phyloP scores from a whole-genome alignment of 345 rosid genomes.

The Rhodamnia rubescens region DNA sequence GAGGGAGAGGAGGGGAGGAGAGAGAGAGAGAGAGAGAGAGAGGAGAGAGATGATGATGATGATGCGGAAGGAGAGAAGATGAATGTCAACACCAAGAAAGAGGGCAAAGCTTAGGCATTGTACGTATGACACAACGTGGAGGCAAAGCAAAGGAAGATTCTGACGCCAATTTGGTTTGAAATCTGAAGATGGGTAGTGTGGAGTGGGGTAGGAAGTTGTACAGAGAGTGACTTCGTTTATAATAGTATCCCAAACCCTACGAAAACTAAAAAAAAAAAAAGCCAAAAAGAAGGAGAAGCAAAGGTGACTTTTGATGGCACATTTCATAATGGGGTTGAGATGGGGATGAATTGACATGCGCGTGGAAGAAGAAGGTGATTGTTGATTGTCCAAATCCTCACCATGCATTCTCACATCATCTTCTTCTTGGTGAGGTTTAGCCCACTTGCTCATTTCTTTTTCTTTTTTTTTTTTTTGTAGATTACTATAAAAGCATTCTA shows the following conservation, averaged over 20 bases:
- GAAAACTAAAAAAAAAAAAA: background rate
- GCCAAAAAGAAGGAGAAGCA: background rate
- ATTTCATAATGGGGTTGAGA: background rate
- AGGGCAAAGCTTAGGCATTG: background rate
- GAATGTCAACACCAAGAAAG: background rate
- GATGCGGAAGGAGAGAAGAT: background rate
- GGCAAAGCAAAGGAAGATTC: slow-evolving; percentile 2
- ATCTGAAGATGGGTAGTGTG: background rate
- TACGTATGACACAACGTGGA: slow-evolving; percentile 1
- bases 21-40: background rate
- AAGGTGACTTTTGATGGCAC: background rate
- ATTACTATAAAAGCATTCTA: too few species aligned
- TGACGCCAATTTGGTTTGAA: background rate
- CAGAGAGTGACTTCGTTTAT: background rate
- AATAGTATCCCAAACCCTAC: background rate
- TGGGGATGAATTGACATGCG: background rate
- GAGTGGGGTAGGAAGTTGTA: background rate
- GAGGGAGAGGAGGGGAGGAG: too few species aligned
- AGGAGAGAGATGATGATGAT: too few species aligned
- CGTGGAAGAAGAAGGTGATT: background rate
- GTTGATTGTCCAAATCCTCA: background rate
- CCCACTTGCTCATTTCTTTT: too few species aligned
- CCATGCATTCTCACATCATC: background rate
- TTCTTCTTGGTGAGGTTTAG: background rate
- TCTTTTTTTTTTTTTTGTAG: too few species aligned